Conservation (phyloP, 2,329 filamentous ascomycete genomes). For the Pseudogymnoascus destructans region DNA sequence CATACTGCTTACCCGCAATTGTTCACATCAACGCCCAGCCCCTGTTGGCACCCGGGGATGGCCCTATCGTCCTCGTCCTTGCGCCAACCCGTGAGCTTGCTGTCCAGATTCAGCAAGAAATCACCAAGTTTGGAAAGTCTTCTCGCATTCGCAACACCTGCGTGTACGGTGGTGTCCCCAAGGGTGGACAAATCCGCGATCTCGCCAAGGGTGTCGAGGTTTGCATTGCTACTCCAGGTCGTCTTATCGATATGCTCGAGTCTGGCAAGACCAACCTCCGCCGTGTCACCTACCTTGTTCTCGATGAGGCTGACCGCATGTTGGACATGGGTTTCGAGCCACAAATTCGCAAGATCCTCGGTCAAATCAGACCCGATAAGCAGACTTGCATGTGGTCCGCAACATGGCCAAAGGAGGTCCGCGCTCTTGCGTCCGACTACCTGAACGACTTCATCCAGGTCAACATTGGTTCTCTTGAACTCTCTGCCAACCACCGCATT, state of each 20-base stretch:
- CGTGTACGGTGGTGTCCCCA: constrained; percentile 97
- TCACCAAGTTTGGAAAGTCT: constrained; percentile 96
- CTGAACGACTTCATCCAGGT: constrained; percentile 95
- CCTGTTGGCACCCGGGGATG: constrained; percentile 85
- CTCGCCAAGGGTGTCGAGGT: constrained; percentile 92
- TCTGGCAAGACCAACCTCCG: constrained; percentile 96
- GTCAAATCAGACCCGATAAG: constrained; percentile 93
- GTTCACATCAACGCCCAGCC: constrained; percentile 99
- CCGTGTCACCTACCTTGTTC: constrained; percentile 93
- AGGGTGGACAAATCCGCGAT: constrained; percentile 92
- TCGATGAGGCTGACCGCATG: constrained; percentile 99
- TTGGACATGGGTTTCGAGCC: constrained; percentile 99
- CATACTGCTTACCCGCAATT: constrained; percentile 94
- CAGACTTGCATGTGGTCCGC: constrained; percentile 99
- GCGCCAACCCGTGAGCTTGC: constrained; percentile 95
- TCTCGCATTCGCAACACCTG: constrained; percentile 97
- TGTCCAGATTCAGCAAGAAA: constrained; percentile 96
- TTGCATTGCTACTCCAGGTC: constrained; percentile 93
- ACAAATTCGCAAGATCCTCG: constrained; percentile 96
- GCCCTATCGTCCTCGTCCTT: constrained; percentile 90
- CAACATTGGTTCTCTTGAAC: constrained; percentile 92
- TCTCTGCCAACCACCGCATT: constrained; percentile 94
- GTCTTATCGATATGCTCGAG: constrained; percentile 97
- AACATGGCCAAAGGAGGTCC: constrained; percentile 98
- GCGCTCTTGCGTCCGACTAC: constrained; percentile 81